Evolutionary conservation across 2,329 filamentous ascomycete genomes (phyloP), one percentile per base, ranked within the genome.

Genomic region (Alternaria dauci): DNA sequence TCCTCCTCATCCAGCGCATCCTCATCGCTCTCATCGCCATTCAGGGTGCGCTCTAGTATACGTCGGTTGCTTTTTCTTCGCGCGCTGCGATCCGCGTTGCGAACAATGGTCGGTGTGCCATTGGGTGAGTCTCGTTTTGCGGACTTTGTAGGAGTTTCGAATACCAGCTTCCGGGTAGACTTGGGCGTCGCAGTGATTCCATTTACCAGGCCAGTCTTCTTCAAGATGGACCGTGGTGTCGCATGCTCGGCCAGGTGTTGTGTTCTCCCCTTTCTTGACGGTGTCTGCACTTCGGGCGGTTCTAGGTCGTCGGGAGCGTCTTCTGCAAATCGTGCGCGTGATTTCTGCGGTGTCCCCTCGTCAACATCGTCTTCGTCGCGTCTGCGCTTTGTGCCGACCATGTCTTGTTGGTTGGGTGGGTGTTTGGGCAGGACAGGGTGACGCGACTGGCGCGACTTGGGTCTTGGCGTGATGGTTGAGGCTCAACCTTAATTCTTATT

Each of bases 41-140:
- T 84, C 11, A 91, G 83, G 7, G 89, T 88, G 43, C 89, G 88
- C 72, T 94, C 88, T 38, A 96, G 89, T 52, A 97, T 81, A 4
- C 88, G 87, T 52, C 89, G 85, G 23, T 91, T 91, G 76, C 92
- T 96, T 83, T 97, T 97, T 72, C 89, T 89, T 71, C 91, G 88
- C 2, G 94, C 94, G 5, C 94, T 97, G 50, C 91, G 88, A 79
- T 97, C 93, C 20, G 91, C 91, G 65, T 92, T 91, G 63, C 85
- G 87, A 42, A 86, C 83, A 67, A 88, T 85, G 38, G 87, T 86
- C 0, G 91, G 90, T 1, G 90, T 92, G 50, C 71, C 75, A 23
- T 71, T 68, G 4, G 72, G 68, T 2, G 70, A 71, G 6, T 79
- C 75, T 34, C 74, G 70, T n/a, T 72, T 69, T 23, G 65, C 61